These are phyloP conservation scores for Priceomyces medius DNA, from an alignment of 805 yeast genomes.

Conservation along the genomic window DNA sequence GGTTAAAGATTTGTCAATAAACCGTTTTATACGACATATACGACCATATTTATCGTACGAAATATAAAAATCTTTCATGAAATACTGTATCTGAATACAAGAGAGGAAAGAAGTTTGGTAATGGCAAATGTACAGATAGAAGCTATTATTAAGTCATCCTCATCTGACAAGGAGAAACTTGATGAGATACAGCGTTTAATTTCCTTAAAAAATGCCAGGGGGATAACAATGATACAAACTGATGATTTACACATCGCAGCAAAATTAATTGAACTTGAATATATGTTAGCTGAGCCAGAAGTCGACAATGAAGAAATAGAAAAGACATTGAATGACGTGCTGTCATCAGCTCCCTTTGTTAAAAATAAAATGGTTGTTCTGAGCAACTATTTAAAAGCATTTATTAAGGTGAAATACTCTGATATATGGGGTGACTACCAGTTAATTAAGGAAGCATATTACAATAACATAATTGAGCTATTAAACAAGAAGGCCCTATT, in stretches of 20 bases:
- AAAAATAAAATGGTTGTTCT: background rate
- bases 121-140: constrained; percentile 1
- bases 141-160: background rate
- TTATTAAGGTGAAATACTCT: constrained; percentile 24
- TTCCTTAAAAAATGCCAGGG: background rate
- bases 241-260: constrained; percentile 1
- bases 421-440: constrained; percentile 36
- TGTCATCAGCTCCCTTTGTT: background rate
- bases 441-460: constrained; percentile 16
- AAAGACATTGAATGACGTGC: background rate
- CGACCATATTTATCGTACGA: constrained; percentile 1
- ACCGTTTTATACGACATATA: background rate
- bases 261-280: constrained; percentile 3
- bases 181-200: background rate
- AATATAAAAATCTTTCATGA: too few relatives aligned
- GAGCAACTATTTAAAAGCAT: constrained; percentile 4
- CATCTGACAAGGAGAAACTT: constrained; percentile 3
- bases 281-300: background rate
- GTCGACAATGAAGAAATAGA: constrained; percentile 1
- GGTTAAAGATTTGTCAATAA: too few relatives aligned
- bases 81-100: background rate
- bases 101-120: background rate
- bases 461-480: constrained; percentile 23
- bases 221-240: background rate
- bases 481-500: constrained; percentile 32